Evolutionary conservation across 2,329 filamentous ascomycete genomes (phyloP).

Genomic region (Drechslerella dactyloides): DNA sequence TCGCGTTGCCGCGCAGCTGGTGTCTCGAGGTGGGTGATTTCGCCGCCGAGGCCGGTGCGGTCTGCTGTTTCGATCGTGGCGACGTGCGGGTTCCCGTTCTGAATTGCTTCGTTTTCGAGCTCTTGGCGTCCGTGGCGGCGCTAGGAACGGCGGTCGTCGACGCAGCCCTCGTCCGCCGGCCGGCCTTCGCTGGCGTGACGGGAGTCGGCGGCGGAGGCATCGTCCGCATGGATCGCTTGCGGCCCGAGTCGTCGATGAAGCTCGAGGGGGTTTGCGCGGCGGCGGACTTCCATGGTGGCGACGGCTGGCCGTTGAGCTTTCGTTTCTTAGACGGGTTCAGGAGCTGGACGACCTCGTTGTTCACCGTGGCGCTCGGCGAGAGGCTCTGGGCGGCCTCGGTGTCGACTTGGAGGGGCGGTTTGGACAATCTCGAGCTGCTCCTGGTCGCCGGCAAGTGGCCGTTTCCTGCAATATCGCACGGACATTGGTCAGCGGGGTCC

Average conservation of each 20-base stretch:
- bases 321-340: slow-evolving; percentile 53
- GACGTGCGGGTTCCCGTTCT: slow-evolving; percentile 58
- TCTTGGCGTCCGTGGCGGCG: slow-evolving; percentile 52
- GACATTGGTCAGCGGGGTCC: slow-evolving; percentile 38
- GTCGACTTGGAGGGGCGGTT: slow-evolving; percentile 34
- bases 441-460: slow-evolving; percentile 45
- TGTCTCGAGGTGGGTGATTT: slow-evolving; percentile 26
- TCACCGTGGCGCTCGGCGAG: slow-evolving; percentile 25
- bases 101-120: slow-evolving; percentile 39
- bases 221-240: slow-evolving; percentile 61
- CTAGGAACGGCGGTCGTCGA: slow-evolving; percentile 51
- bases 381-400: slow-evolving; percentile 40
- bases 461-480: slow-evolving; percentile 29
- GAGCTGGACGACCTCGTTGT: slow-evolving; percentile 19
- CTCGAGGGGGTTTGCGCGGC: slow-evolving; percentile 85
- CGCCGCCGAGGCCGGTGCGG: slow-evolving; percentile 10
- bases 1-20: slow-evolving; percentile 15
- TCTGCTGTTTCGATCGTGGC: slow-evolving; percentile 41
- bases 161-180: slow-evolving; percentile 56
- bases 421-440: slow-evolving; percentile 41
- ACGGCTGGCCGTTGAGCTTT: slow-evolving; percentile 59
- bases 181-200: slow-evolving; percentile 53
- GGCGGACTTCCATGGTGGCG: slow-evolving; percentile 92
- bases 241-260: slow-evolving; percentile 73
- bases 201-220: slow-evolving; percentile 55